These are phyloP conservation scores for Exophiala sp. DNA, from an alignment of 2,329 filamentous ascomycete genomes.

Conservation along the genomic window DNA sequence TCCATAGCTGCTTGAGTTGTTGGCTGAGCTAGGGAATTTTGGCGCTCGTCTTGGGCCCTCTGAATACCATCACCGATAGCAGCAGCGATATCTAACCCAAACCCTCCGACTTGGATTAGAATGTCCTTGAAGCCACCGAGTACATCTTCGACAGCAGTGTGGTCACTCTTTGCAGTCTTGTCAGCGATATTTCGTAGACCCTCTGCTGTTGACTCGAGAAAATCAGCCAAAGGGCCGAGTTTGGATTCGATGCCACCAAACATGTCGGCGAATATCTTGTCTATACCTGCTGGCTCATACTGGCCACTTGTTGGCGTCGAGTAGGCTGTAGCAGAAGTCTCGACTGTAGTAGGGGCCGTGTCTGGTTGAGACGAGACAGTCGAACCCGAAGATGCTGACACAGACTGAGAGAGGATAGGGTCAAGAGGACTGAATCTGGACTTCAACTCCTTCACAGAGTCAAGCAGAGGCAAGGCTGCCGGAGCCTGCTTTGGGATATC, in stretches of 20 bases:
- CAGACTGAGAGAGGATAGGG: too few relatives aligned
- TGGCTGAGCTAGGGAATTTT: neutral
- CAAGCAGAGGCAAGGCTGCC: neutral
- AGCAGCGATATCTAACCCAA: constrained; percentile 19
- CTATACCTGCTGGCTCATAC: constrained; percentile 34
- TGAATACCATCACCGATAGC: constrained; percentile 13
- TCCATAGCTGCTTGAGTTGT: neutral
- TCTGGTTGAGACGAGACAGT: neutral
- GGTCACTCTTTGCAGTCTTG: constrained; percentile 36
- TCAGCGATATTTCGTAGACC: constrained; percentile 36
- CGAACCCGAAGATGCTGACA: too few relatives aligned
- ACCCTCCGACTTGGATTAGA: constrained; percentile 38
- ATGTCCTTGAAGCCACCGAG: constrained; percentile 39
- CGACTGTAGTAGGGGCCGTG: neutral
- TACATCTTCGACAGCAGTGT: constrained; percentile 37
- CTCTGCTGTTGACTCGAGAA: constrained; percentile 38
- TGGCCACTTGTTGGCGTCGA: constrained; percentile 8
- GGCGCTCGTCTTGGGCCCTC: neutral
- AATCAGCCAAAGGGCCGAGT: constrained; percentile 35
- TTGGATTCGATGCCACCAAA: constrained; percentile 37
- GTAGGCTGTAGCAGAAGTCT: neutral
- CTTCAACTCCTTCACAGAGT: too few relatives aligned
- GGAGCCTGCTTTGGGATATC: neutral
- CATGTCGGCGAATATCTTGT: constrained; percentile 35
- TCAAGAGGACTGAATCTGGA: too few relatives aligned